Percentiles rank a stretch among this genome's conserved stretches.
phyloP scores from a whole-genome alignment of 768 basidiomycete genomes.

The Pisolithus marmoratus region DNA sequence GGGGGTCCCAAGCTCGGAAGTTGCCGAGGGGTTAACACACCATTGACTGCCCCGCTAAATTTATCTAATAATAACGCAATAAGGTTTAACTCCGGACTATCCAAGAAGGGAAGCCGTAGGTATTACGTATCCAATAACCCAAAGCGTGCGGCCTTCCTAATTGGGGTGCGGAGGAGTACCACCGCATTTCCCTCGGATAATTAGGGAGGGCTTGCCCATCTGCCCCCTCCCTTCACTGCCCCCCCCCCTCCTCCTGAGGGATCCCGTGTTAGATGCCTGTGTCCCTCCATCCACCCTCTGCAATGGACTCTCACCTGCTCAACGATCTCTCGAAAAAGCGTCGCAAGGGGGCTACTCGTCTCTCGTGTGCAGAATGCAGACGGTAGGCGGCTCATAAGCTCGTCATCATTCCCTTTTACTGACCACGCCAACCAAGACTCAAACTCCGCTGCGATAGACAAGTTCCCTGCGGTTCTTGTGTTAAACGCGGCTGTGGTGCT shows the following conservation, averaged over 20 bases:
- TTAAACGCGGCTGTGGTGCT: conserved; percentile 74
- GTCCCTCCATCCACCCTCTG: neutral
- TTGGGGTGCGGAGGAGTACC: neutral
- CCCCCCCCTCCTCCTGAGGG: conserved; percentile 26
- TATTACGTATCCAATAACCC: neutral
- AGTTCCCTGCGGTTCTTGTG: conserved; percentile 74
- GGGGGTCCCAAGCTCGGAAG: too few species aligned
- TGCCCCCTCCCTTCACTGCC: conserved; percentile 15
- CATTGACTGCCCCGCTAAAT: conserved; percentile 22
- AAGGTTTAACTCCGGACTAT: conserved; percentile 14
- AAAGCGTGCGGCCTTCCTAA: neutral
- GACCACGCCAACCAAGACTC: conserved; percentile 12
- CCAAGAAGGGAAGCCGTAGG: conserved; percentile 17
- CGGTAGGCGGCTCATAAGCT: conserved; percentile 36
- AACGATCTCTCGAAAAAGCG: conserved; percentile 47
- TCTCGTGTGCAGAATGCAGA: conserved; percentile 78
- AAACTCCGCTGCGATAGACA: conserved; percentile 58
- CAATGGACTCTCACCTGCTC: conserved; percentile 21
- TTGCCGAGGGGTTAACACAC: neutral
- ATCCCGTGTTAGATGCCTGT: conserved; percentile 4
- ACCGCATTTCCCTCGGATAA: conserved; percentile 9
- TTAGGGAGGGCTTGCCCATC: conserved; percentile 9
- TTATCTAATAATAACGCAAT: conserved; percentile 1
- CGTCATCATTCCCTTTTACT: neutral
- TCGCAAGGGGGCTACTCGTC: conserved; percentile 66